Conservation (phyloP, 768 basidiomycete genomes). For the Filobasidium wieringae region DNA sequence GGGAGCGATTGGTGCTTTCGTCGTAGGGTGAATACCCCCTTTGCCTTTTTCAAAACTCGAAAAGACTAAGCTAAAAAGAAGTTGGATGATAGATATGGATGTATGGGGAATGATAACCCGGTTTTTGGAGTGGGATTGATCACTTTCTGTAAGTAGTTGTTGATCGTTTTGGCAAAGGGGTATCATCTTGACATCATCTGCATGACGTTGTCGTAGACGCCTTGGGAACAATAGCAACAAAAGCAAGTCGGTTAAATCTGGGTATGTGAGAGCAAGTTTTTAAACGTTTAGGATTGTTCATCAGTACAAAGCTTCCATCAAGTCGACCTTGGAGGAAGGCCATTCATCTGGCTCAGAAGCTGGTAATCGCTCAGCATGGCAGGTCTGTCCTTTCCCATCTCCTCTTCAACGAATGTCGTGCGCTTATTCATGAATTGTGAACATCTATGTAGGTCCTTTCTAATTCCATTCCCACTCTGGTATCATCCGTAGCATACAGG, state of each 20-base stretch:
- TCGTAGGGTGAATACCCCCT: constrained; percentile 46
- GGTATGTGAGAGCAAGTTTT: not conserved
- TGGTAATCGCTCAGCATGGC: constrained; percentile 65
- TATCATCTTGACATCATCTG: not conserved
- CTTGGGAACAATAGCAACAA: constrained; percentile 69
- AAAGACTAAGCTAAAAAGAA: not conserved
- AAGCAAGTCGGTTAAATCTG: constrained; percentile 47
- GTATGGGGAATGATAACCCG: constrained; percentile 44
- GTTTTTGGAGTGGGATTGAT: constrained; percentile 33
- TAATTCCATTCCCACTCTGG: constrained; percentile 51
- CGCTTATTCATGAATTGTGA: not conserved
- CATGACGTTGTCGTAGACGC: constrained; percentile 41
- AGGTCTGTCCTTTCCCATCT: constrained; percentile 53
- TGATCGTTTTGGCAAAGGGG: not conserved
- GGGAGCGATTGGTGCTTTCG: constrained; percentile 64
- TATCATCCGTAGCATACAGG: constrained; percentile 23
- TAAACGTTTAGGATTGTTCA: not conserved
- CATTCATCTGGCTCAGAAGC: constrained; percentile 46
- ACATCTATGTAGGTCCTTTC: constrained; percentile 43
- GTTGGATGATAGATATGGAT: constrained; percentile 44
- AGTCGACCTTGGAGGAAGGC: constrained; percentile 57
- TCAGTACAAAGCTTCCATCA: constrained; percentile 49
- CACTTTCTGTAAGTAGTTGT: constrained; percentile 21
- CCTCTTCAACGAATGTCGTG: not conserved
- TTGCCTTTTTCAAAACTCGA: not conserved